Evolutionary conservation across 1,139 yeast species (phyloP).

Genomic region (Pichia kudriavzevii): DNA sequence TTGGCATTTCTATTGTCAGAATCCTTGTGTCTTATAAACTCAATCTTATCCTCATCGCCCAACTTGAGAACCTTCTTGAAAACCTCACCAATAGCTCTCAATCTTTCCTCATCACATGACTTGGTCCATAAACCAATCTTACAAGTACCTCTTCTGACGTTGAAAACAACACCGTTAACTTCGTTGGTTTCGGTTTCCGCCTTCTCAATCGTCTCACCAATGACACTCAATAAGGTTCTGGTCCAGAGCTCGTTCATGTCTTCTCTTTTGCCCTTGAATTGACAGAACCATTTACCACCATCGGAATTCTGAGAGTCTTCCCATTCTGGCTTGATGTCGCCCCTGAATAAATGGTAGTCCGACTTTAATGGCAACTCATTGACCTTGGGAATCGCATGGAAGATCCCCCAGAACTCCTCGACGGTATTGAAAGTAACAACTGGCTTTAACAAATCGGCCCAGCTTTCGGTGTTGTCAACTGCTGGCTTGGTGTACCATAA

Average conservation of each 20-base stretch:
- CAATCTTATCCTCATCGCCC: conserved; percentile 61
- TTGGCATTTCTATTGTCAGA: conserved; percentile 18
- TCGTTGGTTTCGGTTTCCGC: conserved; percentile 54
- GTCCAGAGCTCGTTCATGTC: conserved; percentile 91
- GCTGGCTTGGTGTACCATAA: conserved; percentile 97
- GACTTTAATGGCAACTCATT: conserved; percentile 86
- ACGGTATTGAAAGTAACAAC: conserved; percentile 88
- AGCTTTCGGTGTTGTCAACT: conserved; percentile 68
- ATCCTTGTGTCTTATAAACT: conserved; percentile 58
- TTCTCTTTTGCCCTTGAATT: conserved; percentile 54
- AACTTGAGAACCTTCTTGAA: conserved; percentile 76
- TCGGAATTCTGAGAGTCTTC: conserved; percentile 81
- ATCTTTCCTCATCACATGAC: conserved; percentile 57
- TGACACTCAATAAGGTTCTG: conserved; percentile 79
- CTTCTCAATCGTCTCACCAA: conserved; percentile 93
- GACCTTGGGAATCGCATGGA: conserved; percentile 89
- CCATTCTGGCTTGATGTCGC: conserved; percentile 97
- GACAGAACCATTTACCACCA: conserved; percentile 95
- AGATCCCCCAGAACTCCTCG: conserved; percentile 98
- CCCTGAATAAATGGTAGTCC: conserved; percentile 92
- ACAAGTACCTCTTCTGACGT: conserved; percentile 75
- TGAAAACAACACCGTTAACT: conserved; percentile 91
- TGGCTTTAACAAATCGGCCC: conserved; percentile 91
- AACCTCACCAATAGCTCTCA: conserved; percentile 63
- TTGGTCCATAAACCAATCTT: conserved; percentile 93